Evolutionary conservation across 78 protist species (phyloP), one percentile per base, ranked within the genome.

Genomic region (Mantamonas sphyraenae): DNA sequence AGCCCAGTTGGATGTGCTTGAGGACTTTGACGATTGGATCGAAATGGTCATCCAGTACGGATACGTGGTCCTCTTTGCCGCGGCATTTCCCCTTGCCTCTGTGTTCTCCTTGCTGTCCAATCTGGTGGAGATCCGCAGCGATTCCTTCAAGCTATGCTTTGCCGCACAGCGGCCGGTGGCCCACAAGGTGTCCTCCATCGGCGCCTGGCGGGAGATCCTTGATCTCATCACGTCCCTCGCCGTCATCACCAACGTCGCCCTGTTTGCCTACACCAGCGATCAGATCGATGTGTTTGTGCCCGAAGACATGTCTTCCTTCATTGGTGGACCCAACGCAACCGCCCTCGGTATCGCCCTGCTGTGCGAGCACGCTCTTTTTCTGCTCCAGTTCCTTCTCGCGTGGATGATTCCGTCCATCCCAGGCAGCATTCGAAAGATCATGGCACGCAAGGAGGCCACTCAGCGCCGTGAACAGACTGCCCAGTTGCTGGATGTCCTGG

Each of bases 11-110:
- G 63, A 62, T 1, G 73, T 55, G 47, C 55, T 64, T 26, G 77
- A 62, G 39, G 40, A 33, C 50, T 79, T 79, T 37, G 83, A 79
- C 39, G 83, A 79, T 67, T 79, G 65, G 22, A 19, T 71, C 47
- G 83, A 79, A 62, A 70, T 79, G 83, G 73, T 71, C 33, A 79
- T 65, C 61, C 67, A 79, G 73, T 61, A 53, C 40, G 83, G 83
- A 1, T 79, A 79, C 74, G 59, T 79, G 19, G 38, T 71, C 2
- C 47, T 79, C 33, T 79, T 79, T 42, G 77, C 83, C 4, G 5
- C 74, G 1, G 83, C 83, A 17, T 79, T 71, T 47, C 83, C 83
- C 22, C 45, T 71, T 31, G 83, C 83, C 22, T 35, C 83, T 7
- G 20, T 55, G n/a, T 55, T 70, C 30, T 17, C 79, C 19, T 20